Evolutionary conservation across 2,329 filamentous ascomycete genomes (phyloP).

Genomic region (Phialophora macrospora): DNA sequence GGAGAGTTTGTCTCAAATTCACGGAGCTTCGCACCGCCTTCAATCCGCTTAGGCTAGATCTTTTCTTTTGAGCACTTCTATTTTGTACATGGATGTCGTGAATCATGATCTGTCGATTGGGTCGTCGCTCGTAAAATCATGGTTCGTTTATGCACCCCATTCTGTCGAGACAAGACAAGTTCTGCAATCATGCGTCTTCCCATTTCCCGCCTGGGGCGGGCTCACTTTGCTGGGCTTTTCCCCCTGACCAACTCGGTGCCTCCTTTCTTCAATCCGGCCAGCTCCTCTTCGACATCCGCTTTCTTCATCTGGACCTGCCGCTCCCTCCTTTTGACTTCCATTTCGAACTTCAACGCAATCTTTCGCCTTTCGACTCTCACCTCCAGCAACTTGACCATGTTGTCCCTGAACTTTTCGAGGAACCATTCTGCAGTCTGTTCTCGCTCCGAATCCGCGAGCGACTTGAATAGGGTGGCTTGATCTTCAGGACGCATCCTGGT

Average conservation of each 20-base stretch:
- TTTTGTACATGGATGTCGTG: background rate
- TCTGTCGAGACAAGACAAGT: background rate
- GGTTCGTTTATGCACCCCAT: background rate
- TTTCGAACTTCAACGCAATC: conserved; percentile 59
- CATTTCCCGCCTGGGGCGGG: background rate
- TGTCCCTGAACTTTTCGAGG: conserved; percentile 58
- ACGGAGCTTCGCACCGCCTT: no score
- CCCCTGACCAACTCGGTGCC: conserved; percentile 59
- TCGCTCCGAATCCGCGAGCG: conserved; percentile 61
- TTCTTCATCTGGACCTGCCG: conserved; percentile 56
- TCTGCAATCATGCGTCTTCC: background rate
- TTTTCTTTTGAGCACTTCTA: background rate
- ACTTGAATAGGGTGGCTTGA: conserved; percentile 54
- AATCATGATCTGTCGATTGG: background rate
- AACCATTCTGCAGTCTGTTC: conserved; percentile 67
- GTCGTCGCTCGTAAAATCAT: background rate
- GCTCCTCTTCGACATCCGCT: conserved; percentile 54
- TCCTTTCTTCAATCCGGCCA: conserved; percentile 60
- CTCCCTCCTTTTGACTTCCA: conserved; percentile 60
- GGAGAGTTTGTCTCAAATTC: no score
- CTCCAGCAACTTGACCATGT: conserved; percentile 58
- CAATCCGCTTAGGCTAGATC: no score
- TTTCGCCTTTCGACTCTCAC: conserved; percentile 60
- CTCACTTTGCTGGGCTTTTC: conserved; percentile 36
- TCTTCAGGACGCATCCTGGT: conserved; percentile 49